Base-by-base conservation (phyloP, 495 filamentous ascomycete species). In the Lasiosphaeriaceae sp. region DNA sequence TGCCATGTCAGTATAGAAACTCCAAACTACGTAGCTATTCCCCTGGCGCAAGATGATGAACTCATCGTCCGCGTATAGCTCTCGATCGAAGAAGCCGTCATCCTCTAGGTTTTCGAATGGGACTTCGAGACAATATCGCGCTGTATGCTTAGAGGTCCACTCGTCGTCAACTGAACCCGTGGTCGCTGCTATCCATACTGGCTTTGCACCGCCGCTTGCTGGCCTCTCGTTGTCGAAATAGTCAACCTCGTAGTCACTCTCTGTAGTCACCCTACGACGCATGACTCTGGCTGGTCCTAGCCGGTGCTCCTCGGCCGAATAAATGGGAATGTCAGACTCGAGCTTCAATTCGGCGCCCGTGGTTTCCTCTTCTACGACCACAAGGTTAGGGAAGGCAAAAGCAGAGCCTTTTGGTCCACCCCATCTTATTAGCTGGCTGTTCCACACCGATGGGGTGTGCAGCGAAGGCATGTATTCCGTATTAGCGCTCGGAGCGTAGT, bases 1-100 rank as follows among this genome's bases (percentile, higher is more conserved):
- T 14, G 34, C 19, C 47, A 59, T 48, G 23, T 59, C 56, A 19
- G 37, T 35, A n/a, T 39, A 41, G 53, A 62, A 62, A 39, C 56
- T 59, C 60, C 60, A 62, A 5, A 59, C 26, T 16, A 29, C 48
- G 34, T 55, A 50, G 1, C 43, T 39, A 11, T 4, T 19, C 2
- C 17, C 14, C 7, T 39, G 21, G 4, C 0, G 0, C 2, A 45
- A 47, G 7, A 59, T 16, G 12, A 56, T 53, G 41, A 41, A 59
- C 26, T 62, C 34, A 3, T 55, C 60, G 43, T 59, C 60, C 1
- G 21, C 31, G 11, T 8, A 21, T 5, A 60, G 26, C 2, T 8
- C 5, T 20, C 21, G 47, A 5, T 1, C 23, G 9, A 31, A n/a
- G n/a, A n/a, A n/a, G n/a, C n/a, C n/a, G n/a, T n/a, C n/a, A n/a